Percentiles rank a stretch among this genome's conserved stretches.
Evolutionary conservation across 2,329 filamentous ascomycete species (phyloP).

Genomic region (Nemania sp.): DNA sequence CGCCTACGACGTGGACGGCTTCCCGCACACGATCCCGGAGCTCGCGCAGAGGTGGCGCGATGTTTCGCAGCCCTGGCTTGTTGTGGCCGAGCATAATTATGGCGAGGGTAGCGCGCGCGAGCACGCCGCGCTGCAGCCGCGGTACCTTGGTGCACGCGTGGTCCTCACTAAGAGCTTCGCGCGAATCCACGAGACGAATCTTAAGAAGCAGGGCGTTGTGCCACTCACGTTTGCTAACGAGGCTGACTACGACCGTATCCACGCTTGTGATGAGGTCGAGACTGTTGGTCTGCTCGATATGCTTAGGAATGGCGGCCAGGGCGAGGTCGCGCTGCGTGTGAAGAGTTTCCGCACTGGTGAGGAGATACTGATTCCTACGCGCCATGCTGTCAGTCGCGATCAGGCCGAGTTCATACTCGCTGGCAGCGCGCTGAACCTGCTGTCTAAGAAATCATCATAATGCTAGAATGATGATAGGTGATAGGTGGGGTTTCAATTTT

Average conservation of each 20-base stretch:
- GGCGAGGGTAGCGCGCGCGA: constrained; percentile 91
- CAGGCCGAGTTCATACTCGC: constrained; percentile 94
- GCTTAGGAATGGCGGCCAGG: constrained; percentile 80
- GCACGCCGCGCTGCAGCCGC: constrained; percentile 88
- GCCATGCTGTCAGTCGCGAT: constrained; percentile 88
- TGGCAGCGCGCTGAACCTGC: constrained; percentile 90
- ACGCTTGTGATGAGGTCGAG: constrained; percentile 83
- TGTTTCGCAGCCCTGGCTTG: constrained; percentile 83
- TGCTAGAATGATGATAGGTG: background rate
- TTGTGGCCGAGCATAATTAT: constrained; percentile 98
- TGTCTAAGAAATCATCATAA: constrained; percentile 69
- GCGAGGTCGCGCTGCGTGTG: constrained; percentile 77
- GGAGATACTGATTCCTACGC: constrained; percentile 78
- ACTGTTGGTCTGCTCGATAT: constrained; percentile 89
- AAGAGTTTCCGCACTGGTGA: constrained; percentile 71
- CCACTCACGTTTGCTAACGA: constrained; percentile 92
- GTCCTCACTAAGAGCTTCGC: constrained; percentile 90
- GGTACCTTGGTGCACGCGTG: constrained; percentile 87
- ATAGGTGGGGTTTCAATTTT: background rate
- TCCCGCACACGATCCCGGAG: constrained; percentile 81
- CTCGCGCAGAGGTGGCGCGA: constrained; percentile 87
- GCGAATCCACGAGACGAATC: constrained; percentile 93
- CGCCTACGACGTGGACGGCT: constrained; percentile 87
- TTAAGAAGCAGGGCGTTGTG: constrained; percentile 98
- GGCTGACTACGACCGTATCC: constrained; percentile 85